These are phyloP conservation scores for Lumnitzera racemosa DNA, from an alignment of 345 rosid species.

Conservation along the genomic window DNA sequence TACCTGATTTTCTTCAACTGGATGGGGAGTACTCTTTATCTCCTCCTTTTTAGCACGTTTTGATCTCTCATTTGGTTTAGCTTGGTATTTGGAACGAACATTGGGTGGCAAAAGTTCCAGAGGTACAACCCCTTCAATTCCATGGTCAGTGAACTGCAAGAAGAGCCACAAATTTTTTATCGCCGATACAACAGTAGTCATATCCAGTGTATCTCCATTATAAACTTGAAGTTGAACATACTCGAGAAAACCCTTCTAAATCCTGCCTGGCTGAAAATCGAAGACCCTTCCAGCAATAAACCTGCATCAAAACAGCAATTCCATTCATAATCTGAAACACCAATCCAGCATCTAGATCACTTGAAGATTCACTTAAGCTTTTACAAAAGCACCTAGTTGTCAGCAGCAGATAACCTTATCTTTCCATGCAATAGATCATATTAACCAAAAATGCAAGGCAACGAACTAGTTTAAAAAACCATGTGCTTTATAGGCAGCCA, in stretches of 20 bases:
- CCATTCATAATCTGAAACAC: too few relatives aligned
- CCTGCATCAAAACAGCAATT: conserved; percentile 32
- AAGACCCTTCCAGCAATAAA: conserved; percentile 99
- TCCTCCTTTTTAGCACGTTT: conserved; percentile 94
- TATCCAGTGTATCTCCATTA: not conserved
- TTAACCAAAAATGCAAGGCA: too few relatives aligned
- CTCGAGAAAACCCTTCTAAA: conserved; percentile 92
- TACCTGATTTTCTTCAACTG: conserved; percentile 68
- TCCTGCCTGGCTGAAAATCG: conserved; percentile 92
- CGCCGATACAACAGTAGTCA: not conserved
- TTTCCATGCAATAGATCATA: too few relatives aligned
- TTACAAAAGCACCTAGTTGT: too few relatives aligned
- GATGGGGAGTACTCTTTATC: conserved; percentile 41
- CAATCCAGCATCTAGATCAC: not conserved
- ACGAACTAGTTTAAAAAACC: too few relatives aligned
- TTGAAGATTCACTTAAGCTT: too few relatives aligned
- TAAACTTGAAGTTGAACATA: conserved; percentile 19
- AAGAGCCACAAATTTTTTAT: not conserved
- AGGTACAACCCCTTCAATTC: conserved; percentile 96
- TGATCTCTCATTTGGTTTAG: conserved; percentile 75
- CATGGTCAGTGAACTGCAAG: conserved; percentile 85
- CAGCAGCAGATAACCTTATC: too few relatives aligned
- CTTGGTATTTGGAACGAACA: conserved; percentile 75
- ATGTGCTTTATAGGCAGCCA: too few relatives aligned
- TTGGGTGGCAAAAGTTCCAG: conserved; percentile 72